Conservation (phyloP, 1,284 basidiomycete genomes). For the Apiotrichum veenhuisii region DNA sequence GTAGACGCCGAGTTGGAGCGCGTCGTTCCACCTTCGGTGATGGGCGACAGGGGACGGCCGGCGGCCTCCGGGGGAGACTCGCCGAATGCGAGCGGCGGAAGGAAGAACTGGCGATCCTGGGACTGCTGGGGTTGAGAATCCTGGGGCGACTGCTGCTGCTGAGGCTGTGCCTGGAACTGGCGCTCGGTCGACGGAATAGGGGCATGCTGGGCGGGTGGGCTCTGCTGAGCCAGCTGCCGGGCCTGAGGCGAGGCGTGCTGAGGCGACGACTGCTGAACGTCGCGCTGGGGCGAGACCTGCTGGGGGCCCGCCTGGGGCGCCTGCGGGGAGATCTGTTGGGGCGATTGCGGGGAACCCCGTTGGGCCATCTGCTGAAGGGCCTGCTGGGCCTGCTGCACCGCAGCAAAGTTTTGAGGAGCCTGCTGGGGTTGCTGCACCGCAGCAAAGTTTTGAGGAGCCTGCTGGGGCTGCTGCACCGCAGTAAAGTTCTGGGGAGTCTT, state of each 20-base stretch:
- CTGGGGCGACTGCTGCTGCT: not conserved
- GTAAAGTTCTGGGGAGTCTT: too few species aligned
- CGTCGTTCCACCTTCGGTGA: constrained; percentile 52
- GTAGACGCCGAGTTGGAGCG: constrained; percentile 29
- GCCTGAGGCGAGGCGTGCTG: not conserved
- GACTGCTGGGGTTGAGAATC: not conserved
- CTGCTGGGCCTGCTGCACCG: not conserved
- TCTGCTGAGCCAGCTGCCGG: not conserved
- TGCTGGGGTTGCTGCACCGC: too few species aligned
- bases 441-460: not conserved
- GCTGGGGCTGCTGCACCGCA: not conserved
- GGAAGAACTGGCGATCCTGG: constrained; percentile 21
- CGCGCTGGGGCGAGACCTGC: too few species aligned
- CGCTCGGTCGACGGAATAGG: not conserved
- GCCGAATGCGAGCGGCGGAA: constrained; percentile 40
- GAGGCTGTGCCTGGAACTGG: not conserved
- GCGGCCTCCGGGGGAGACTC: constrained; percentile 7
- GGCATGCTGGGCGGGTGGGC: too few species aligned
- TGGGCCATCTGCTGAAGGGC: not conserved
- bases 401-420: not conserved
- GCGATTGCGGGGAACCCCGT: too few species aligned
- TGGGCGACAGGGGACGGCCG: constrained; percentile 52
- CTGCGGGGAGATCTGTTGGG: too few species aligned
- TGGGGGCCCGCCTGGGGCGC: too few species aligned
- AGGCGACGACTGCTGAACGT: not conserved